Base-by-base conservation (phyloP, 1,139 yeast genomes). In the Hyphopichia wangnamkhiaoensis region DNA sequence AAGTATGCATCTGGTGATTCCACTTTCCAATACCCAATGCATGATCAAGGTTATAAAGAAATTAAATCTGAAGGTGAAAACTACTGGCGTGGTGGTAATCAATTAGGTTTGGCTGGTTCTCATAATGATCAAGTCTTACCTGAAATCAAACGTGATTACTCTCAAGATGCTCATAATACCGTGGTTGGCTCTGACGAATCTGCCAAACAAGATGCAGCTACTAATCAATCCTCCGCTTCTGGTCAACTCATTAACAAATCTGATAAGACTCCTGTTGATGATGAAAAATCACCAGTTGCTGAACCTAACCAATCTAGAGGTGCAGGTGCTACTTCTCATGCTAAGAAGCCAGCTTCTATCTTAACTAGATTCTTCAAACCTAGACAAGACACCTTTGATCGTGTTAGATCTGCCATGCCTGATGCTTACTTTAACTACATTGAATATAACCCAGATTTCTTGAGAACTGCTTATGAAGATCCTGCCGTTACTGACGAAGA, bases 41-140 rank as follows among this genome's bases (percentile, higher is more conserved):
- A 69, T 31, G 93, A 85, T 54, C 83, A 81, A 56, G 93, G 93
- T 35, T 57, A 52, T 46, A 65, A 69, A 41, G 89, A 84, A 59
- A 71, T 81, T 36, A 68, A 69, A 47, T 54, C 61, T 24, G 79
- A 77, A 48, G 87, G 88, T 41, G 63, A 74, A 56, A 59, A 65
- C 49, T 70, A 68, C 53, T 70, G 77, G 76, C 60, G 65, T 47
- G 74, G 76, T 40, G 75, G 76, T 26, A 65, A 67, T 47, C 66
- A 66, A 54, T 61, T 68, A 45, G 74, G 70, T 10, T 57, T 63
- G 43, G 46, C 54, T 24, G 55, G 53, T 17, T 44, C 56, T 24
- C 55, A 51, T 23, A 46, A 48, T 29, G 64, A 55, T 39, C 67
- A 58, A 43, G 69, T 59, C 2, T 56, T 62, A 40, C 53, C 62